Percentiles rank a stretch among this genome's conserved stretches.
These are phyloP conservation scores for Rubia balearica DNA, from an alignment of 305 asterid species.

Conservation along the genomic window DNA sequence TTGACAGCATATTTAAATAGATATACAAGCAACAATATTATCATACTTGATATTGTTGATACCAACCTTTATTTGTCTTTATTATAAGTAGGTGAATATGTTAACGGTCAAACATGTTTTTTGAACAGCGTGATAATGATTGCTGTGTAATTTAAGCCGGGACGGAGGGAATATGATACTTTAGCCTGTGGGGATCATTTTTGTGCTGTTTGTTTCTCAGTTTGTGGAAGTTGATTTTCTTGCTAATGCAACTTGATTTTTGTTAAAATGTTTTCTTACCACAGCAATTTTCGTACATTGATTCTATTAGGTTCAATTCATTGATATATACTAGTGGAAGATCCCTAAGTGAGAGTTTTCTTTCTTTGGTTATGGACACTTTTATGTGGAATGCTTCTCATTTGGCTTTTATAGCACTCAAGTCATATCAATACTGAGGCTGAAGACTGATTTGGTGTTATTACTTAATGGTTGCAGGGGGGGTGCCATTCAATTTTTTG, in stretches of 20 bases:
- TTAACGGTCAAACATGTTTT: too few species aligned
- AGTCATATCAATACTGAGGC: background rate
- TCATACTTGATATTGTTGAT: too few species aligned
- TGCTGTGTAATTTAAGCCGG: too few species aligned
- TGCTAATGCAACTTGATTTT: background rate
- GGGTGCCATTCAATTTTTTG: constrained; percentile 81
- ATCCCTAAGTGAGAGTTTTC: background rate
- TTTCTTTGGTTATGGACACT: background rate
- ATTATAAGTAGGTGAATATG: too few species aligned
- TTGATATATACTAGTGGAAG: background rate
- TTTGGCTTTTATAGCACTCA: background rate
- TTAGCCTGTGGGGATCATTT: background rate
- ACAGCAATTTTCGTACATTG: background rate
- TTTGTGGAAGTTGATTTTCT: background rate
- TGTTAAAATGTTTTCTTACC: background rate
- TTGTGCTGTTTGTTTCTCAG: background rate
- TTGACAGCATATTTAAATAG: too few species aligned
- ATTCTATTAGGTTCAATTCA: background rate
- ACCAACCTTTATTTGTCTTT: background rate
- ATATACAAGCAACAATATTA: too few species aligned
- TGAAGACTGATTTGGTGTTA: background rate
- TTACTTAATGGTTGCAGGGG: constrained; percentile 53
- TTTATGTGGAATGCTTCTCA: background rate
- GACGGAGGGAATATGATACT: background rate
- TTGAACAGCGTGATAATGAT: too few species aligned